A percentile compares a stretch with the other conserved stretches of the same genome.
These are phyloP conservation scores for Ceratobasidium sp. DNA, from an alignment of 1,284 basidiomycete genomes.

Conservation along the genomic window DNA sequence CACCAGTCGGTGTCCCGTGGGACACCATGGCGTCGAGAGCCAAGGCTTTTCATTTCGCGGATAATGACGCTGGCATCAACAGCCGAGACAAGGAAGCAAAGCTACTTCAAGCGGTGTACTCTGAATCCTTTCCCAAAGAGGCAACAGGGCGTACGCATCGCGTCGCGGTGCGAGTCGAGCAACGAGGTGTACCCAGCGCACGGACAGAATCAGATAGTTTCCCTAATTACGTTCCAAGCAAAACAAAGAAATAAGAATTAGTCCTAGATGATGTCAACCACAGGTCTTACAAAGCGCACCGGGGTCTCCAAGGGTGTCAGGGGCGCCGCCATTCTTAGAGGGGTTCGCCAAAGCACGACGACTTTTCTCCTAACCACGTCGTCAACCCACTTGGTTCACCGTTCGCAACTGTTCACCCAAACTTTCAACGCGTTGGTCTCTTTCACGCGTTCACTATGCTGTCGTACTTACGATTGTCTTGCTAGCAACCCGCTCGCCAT, in stretches of 20 bases:
- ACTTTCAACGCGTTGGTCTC: constrained; percentile 35
- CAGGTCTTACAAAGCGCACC: background rate
- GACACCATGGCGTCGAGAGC: constrained; percentile 3
- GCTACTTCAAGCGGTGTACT: background rate
- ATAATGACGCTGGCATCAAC: background rate
- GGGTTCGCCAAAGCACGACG: constrained; percentile 15
- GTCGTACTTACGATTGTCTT: background rate
- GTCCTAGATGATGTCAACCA: constrained; percentile 40
- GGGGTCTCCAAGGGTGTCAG: constrained; percentile 35
- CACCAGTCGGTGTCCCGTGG: background rate
- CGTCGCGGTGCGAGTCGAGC: background rate
- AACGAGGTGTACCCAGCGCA: background rate
- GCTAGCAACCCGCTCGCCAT: constrained; percentile 37
- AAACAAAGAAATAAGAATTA: constrained; percentile 3
- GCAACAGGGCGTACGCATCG: background rate
- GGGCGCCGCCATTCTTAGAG: constrained; percentile 28
- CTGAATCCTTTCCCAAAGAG: background rate
- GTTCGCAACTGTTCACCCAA: constrained; percentile 35
- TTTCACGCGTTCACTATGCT: background rate
- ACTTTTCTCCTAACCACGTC: constrained; percentile 43
- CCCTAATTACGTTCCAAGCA: constrained; percentile 19
- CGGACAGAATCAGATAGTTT: background rate
- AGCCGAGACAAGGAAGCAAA: constrained; percentile 18
- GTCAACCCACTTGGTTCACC: constrained; percentile 42
- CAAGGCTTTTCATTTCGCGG: constrained; percentile 14